Evolutionary conservation across 1,284 basidiomycete species (phyloP), one percentile per base, ranked within the genome.

Genomic region (Pholiota adiposa): DNA sequence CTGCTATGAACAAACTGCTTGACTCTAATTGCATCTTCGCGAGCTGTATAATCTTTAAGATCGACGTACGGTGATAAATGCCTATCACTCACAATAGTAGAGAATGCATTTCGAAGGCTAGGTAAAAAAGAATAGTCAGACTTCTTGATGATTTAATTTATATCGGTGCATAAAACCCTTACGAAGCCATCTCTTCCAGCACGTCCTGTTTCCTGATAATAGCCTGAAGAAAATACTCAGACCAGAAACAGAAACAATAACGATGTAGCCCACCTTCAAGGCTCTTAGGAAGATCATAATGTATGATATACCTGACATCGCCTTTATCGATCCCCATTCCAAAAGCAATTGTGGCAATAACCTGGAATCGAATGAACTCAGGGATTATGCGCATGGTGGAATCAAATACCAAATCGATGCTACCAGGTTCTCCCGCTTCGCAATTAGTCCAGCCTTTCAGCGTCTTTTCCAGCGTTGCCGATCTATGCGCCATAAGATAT

Each of bases 281-380:
- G 58, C 90, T 92, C 71, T 90, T 92, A 0, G 92, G 91, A 46
- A 94, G 72, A 71, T 96, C 92, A 65, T 84, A 92, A 67, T 93
- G 87, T 40, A 93, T 86, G 51, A 91, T 82, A 66, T 90, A 92
- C 53, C 91, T 83, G 36, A 93, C 91, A 68, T 94, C 87, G 2
- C 85, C 76, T 72, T 94, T 94, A 72, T 96, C 93, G 31, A 96
- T 94, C 1, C 94, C 93, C 79, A 95, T 89, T 1, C 94, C 93
- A 67, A 96, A 96, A 1, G 93, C 93, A 44, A 95, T 87, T 0
- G 80, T 79, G 27, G 77, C 76, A n/a, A 79, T 76, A 36, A 81
- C 77, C 74, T 81, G 38, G 21, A 34, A 7, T n/a, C 50, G 2
- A 58, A n/a, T 43, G 27, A 7, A 5, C 19, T n/a, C 43, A 46